Evolutionary conservation across 2,329 filamentous ascomycete species (phyloP), one percentile per base, ranked within the genome.

Genomic region (Tolypocladium nubicola): DNA sequence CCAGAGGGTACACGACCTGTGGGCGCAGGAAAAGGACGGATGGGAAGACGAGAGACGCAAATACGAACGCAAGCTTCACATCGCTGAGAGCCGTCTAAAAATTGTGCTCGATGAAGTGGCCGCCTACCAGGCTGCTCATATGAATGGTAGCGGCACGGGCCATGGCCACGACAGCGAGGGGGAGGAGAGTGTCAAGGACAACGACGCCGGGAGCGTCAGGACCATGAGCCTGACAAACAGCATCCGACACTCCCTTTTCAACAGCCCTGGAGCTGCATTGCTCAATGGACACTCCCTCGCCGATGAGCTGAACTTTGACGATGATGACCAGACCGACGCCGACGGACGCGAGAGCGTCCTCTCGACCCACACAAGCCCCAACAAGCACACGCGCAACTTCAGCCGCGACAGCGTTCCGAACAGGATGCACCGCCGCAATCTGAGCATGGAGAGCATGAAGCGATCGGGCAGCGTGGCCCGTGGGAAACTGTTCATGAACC

Each of bases 271-370:
- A 14, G 30, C 30, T 2, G 38, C 19, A 4, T 9, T 75, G 23
- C 67, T 75, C 4, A 85, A 84, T 64, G 88, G 87, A 1, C 73
- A 90, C 59, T 96, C 88, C 61, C 78, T 99, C 45, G 94, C 94
- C 0, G 92, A 97, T 64, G 94, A 99, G 73, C 80, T 99, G 56
- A 86, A 89, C 60, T 88, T 96, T 60, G 89, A 93, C 57, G 89
- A 92, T 38, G 79, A 83, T 49, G 81, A 84, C 56, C 76, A 88
- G 61, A 87, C 88, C 40, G 86, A 92, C 61, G 81, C 86, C 50
- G 87, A 90, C 54, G 85, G 86, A 1, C 82, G 85, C 41, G 81
- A 86, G 57, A 87, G 83, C 60, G 76, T 78, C 19, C 65, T 85
- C 53, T 86, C 84, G 3, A 72, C 74, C 57, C 65, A 71, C 55